Evolutionary conservation across 129 eudicot species (phyloP).

Genomic region (Helichrysum umbraculigerum): DNA sequence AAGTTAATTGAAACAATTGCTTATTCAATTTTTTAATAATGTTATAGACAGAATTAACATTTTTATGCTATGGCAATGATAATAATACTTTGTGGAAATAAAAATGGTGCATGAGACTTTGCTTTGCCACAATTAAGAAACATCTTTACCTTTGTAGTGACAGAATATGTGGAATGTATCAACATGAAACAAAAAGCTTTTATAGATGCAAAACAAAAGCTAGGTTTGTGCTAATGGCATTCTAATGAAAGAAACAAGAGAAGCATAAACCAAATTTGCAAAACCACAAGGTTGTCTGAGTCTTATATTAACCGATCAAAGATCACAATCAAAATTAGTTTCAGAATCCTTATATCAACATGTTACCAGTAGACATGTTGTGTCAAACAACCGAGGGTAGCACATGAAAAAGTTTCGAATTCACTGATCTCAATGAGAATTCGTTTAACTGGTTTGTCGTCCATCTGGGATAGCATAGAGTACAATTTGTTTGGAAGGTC

Average conservation of each 20-base stretch:
- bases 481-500: not conserved
- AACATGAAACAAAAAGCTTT: not conserved
- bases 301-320: not conserved
- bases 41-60: too few relatives aligned
- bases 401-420: not conserved
- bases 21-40: too few relatives aligned
- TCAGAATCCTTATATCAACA: not conserved
- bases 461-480: conserved; percentile 3
- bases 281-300: too few relatives aligned
- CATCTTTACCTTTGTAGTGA: too few relatives aligned
- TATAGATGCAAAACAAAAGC: not conserved
- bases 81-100: too few relatives aligned
- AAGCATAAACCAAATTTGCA: not conserved
- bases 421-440: not conserved
- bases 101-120: too few relatives aligned
- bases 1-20: too few relatives aligned
- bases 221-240: not conserved
- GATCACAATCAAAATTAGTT: not conserved
- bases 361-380: not conserved
- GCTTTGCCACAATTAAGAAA: too few relatives aligned
- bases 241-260: not conserved
- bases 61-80: too few relatives aligned
- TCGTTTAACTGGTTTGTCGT: not conserved
- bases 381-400: not conserved
- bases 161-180: too few relatives aligned